Evolutionary conservation across 306 rosid genomes (phyloP), one percentile per base, ranked within the genome.

Genomic region (Ceratonia siliqua): DNA sequence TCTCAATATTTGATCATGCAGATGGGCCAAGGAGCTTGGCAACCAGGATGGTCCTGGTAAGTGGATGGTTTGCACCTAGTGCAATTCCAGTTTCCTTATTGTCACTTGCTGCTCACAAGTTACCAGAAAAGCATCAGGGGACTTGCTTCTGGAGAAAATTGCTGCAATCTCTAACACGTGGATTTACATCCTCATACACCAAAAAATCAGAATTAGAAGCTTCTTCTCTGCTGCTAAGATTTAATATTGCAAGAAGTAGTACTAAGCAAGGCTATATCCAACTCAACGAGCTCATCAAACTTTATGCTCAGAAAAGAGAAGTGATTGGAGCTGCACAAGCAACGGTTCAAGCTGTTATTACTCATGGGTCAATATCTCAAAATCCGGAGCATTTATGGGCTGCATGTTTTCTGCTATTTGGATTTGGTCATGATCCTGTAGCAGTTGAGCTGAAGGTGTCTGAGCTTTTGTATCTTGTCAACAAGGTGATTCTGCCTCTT

Each of bases 1-100:
- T 92, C 84, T 90, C 98, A 20, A 92, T 92, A 72, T 92, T 92
- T 46, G 96, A 90, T 82, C 98, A 90, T 50, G 96, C 98, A 0
- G 94, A 90, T 62, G 91, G 98, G 10, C 98, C 96, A 5, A 82
- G 89, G 70, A 90, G 92, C 92, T 84, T 92, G 85, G 87, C 98
- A 20, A 88, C 94, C 76, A 85, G 91, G 83, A 92, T 92, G 94
- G 87, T 89, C 53, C 89, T 87, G 46, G 90, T 86, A 71, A 85
- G 98, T 71, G 92, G 92, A 59, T 92, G 98, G 98, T 90, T 92
- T 57, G 98, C 92, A 49, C 94, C 98, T 0, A 70, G 87, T 25
- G 74, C 94, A 9, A 84, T 92, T 73, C 98, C 96, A 36, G 74
- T 81, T 78, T 81, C 87, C 35, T 73, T 86, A 62, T 56, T 92